Conservation (phyloP, 169 alveolate genomes). For the Plasmodium cynomolgi region DNA sequence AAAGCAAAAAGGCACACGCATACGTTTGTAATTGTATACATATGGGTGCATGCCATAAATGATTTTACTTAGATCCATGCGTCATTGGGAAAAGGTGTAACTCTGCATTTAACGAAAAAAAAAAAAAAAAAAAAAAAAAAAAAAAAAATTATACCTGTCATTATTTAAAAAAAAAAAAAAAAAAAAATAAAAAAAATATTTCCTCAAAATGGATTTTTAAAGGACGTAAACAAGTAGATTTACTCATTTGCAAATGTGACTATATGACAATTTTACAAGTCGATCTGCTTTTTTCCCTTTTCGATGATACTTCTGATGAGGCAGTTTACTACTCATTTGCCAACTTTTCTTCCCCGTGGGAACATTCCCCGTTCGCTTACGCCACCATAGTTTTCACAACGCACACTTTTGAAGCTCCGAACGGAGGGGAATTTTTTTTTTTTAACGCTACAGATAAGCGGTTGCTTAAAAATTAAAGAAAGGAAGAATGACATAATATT, state of each 20-base stretch:
- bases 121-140: background rate
- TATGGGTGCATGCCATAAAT: background rate
- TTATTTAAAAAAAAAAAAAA: background rate
- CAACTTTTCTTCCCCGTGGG: background rate
- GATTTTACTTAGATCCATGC: background rate
- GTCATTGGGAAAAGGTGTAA: background rate
- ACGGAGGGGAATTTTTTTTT: background rate
- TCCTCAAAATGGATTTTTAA: background rate
- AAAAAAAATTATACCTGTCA: background rate
- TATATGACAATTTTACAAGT: background rate
- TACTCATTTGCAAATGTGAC: background rate
- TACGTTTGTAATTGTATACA: background rate
- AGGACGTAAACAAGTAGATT: background rate
- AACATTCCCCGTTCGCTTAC: background rate
- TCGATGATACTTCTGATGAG: background rate
- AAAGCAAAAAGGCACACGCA: background rate
- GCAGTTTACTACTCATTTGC: background rate
- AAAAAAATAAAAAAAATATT: background rate
- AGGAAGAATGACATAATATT: background rate
- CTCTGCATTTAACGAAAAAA: background rate
- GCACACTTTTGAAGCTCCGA: background rate
- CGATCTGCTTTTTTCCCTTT: background rate
- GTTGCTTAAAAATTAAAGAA: background rate
- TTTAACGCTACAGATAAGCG: background rate
- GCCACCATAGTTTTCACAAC: background rate